Percentiles rank a stretch among this genome's conserved stretches.
phyloP scores from a whole-genome alignment of 75 land plant species.

The Adiantum capillusveneris region DNA sequence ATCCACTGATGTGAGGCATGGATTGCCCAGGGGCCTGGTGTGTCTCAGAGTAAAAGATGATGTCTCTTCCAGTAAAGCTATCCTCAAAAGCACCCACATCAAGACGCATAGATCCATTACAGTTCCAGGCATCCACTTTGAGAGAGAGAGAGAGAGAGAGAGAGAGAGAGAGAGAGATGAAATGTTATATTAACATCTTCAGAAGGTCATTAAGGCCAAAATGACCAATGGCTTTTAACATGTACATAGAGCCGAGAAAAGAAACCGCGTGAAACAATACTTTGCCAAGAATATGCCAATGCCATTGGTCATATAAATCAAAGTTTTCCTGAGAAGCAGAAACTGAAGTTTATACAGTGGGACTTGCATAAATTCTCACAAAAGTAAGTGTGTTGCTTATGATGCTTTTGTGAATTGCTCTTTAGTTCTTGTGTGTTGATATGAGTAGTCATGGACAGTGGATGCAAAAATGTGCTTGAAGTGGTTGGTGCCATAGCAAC shows the following conservation, averaged over 20 bases:
- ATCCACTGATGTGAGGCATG: too few relatives aligned
- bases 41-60: too few relatives aligned
- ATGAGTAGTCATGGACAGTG: constrained; percentile 16
- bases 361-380: constrained; percentile 49
- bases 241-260: constrained; percentile 10
- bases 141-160: too few relatives aligned
- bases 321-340: constrained; percentile 35
- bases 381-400: constrained; percentile 21
- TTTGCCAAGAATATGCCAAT: constrained; percentile 58
- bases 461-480: constrained; percentile 37
- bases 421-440: background rate
- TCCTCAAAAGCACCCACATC: too few relatives aligned
- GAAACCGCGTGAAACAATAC: constrained; percentile 67
- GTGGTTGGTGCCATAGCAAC: constrained; percentile 37
- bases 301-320: constrained; percentile 54
- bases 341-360: constrained; percentile 58
- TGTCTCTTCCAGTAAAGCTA: too few relatives aligned
- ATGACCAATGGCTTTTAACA: too few relatives aligned
- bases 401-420: background rate
- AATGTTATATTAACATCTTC: too few relatives aligned
- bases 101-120: too few relatives aligned
- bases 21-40: too few relatives aligned
- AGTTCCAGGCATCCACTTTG: too few relatives aligned
- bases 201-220: too few relatives aligned
- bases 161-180: too few relatives aligned